phyloP scores from a whole-genome alignment of 2,329 filamentous ascomycete genomes.

The Pseudogymnoascus sp. region DNA sequence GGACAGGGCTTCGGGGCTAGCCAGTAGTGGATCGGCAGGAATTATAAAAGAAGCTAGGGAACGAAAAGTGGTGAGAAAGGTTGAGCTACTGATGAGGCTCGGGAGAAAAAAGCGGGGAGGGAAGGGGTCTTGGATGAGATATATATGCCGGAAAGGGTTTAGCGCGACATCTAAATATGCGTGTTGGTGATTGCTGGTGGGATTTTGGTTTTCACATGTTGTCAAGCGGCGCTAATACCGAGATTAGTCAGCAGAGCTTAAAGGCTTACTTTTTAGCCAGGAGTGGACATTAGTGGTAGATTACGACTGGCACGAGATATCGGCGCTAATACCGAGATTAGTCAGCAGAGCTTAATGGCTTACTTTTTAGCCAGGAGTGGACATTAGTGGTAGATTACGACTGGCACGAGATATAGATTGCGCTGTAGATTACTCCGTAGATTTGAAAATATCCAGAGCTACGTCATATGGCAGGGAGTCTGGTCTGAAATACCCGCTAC shows the following conservation, averaged over 20 bases:
- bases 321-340: background rate
- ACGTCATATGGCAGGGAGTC: background rate
- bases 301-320: background rate
- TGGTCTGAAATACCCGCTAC: background rate
- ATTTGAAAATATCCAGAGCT: background rate
- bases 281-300: too few relatives aligned
- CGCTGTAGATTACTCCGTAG: background rate
- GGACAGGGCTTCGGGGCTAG: background rate
- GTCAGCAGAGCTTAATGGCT: background rate
- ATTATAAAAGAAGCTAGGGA: background rate
- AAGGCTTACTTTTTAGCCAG: background rate
- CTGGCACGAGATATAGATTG: background rate
- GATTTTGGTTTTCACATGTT: background rate
- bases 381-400: too few relatives aligned
- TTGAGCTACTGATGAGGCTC: conserved; percentile 4
- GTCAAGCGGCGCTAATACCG: background rate
- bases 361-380: background rate
- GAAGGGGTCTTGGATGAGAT: background rate
- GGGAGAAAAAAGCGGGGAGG: conserved; percentile 3
- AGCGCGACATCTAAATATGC: background rate
- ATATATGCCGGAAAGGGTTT: background rate
- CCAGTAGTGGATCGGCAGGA: background rate
- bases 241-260: conserved; percentile 3
- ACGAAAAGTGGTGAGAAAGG: conserved; percentile 6
- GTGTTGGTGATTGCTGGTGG: background rate